A percentile compares a stretch with the other conserved stretches of the same genome.
These are phyloP conservation scores for Aquilaria sinensis DNA, from an alignment of 345 rosid genomes.

Conservation along the genomic window DNA sequence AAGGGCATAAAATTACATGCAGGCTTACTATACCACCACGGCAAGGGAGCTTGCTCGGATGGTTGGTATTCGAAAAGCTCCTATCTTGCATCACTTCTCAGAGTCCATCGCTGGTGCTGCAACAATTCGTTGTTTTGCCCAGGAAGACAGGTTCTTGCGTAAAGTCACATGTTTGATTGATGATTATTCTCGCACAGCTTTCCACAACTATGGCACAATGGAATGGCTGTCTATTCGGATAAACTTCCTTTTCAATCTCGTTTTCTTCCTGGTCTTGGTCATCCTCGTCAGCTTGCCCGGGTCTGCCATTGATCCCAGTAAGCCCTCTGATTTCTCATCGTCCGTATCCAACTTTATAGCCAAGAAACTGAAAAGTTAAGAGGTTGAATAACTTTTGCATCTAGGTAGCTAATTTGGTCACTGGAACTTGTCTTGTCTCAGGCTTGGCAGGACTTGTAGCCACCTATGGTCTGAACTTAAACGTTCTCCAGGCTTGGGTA, in stretches of 20 bases:
- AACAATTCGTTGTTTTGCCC: conserved; percentile 69
- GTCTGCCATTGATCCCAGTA: conserved; percentile 66
- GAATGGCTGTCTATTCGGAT: conserved; percentile 84
- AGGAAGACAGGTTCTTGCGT: conserved; percentile 51
- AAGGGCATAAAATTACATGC: conserved; percentile 15
- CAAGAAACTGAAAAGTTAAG: background rate
- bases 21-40: conserved; percentile 75
- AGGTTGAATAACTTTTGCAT: no score
- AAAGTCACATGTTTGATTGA: conserved; percentile 41
- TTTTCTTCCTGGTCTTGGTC: conserved; percentile 63
- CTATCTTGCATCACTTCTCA: conserved; percentile 78
- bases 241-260: conserved; percentile 76
- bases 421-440: conserved; percentile 14
- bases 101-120: conserved; percentile 72
- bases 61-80: conserved; percentile 73
- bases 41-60: conserved; percentile 91
- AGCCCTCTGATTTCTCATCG: conserved; percentile 17
- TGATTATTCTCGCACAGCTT: conserved; percentile 54
- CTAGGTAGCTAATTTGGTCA: no score
- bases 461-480: conserved; percentile 59
- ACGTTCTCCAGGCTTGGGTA: conserved; percentile 75
- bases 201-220: conserved; percentile 72
- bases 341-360: conserved; percentile 4
- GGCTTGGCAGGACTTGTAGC: conserved; percentile 65
- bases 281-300: conserved; percentile 68